Base-by-base conservation (phyloP, 73 alveolate species). In the Paramecium sonneborni region DNA sequence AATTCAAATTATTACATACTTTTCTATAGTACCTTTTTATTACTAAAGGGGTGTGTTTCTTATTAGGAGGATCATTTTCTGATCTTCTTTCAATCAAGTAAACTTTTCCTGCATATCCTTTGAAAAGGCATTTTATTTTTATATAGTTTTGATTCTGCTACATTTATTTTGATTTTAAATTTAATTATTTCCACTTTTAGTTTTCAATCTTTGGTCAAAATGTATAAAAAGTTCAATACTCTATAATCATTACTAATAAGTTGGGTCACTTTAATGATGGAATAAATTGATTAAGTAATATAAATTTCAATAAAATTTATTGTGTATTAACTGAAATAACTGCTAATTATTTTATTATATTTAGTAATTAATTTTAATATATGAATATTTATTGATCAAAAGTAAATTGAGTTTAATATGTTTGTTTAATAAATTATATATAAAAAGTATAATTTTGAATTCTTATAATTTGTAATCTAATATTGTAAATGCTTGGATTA, bases 101-200 rank as follows among this genome's bases (percentile, higher is more conserved):
- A 10, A 79, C 90, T 24, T 79, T 79, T 5, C 76, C 69, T 43
- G 90, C 69, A 24, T 79, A 79, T 43, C 90, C 90, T 79, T 79
- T 79, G 55, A 30, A 79, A 9, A 79, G 90, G 52, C 90, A 79
- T 41, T 23, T 79, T 11, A 79, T 39, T 44, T 79, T 79, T 23
- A 11, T 20, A 44, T 79, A 79, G 6, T 48, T 43, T 9, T 32
- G 34, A 79, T 39, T 79, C 55, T 79, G 74, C 41, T 79, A 41
- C 90, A 79, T 79, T 30, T 79, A 52, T 52, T 35, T 52, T 39
- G 32, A 79, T 79, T 35, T 72, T 72, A 72, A 35, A 72, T 72
- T 35, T 34, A 72, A 72, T 72, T 38, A 72, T 72, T 35, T 38
- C 18, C 84, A 52, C 68, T 18, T 52, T 52, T 52, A n/a, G 68